Base-by-base conservation (phyloP, 202 grass and related monocot species). In the Saccharum hybrid region DNA sequence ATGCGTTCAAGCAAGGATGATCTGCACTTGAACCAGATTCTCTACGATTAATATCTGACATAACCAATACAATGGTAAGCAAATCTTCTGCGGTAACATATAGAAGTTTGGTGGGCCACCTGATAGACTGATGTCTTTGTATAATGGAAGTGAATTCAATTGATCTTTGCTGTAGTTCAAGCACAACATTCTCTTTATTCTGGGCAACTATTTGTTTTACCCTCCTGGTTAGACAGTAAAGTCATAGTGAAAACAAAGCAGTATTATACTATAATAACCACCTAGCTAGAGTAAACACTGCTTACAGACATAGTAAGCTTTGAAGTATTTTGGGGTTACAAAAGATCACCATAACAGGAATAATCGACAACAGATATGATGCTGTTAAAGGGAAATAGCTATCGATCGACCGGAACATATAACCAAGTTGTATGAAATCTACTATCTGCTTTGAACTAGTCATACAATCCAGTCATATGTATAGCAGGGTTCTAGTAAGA, bases 151-250 rank as follows among this genome's bases (percentile, higher is more conserved):
- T 86, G 68, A 98, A 98, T 88, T 98, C 95, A 39, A 98, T 93
- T 90, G 95, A 94, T 91, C 95, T 98, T 86, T 98, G 96, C 48
- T 98, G 96, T 63, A 98, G 75, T 84, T 98, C 95, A 68, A 98
- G 95, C 77, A 90, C 92, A 63, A 93, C 81, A 76, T 88, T 98
- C 77, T 86, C 89, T 86, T 94, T 98, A 76, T 94, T 94, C 82
- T 83, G 82, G 63, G 61, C 75, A 77, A 95, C 87, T 82, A 93
- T 94, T 82, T 88, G 88, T 56, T 86, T 94, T 68, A 95, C 80
- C 87, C 95, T 91, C 95, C 95, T 98, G 86, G 72, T 59, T 86
- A 86, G 39, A 56, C 48, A 80, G 40, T 56, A 71, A 73, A 46
- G 77, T 33, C 62, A 77, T 60, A 81, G 13, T 59, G 80, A 71